These are phyloP conservation scores for Phytopythium sindhum DNA, from an alignment of 352 stramenopile genomes.

Conservation along the genomic window DNA sequence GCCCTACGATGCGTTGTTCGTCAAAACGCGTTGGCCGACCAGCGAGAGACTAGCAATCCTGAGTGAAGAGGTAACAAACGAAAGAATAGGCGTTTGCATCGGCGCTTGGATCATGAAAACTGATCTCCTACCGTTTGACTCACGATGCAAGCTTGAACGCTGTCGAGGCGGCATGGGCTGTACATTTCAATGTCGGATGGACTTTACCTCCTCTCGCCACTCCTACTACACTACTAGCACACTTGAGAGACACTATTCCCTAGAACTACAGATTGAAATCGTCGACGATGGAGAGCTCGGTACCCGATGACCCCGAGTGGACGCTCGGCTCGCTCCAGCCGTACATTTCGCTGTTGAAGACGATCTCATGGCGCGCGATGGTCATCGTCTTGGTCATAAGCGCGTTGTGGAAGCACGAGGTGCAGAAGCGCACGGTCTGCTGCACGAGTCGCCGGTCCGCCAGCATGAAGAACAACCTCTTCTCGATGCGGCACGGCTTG, in stretches of 20 bases:
- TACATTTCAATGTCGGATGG: background rate
- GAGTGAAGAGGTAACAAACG: too few species aligned
- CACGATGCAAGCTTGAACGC: too few species aligned
- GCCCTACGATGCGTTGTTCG: too few species aligned
- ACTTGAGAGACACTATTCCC: constrained; percentile 6
- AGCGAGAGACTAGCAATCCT: too few species aligned
- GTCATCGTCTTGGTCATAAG: constrained; percentile 13
- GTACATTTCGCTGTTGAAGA: constrained; percentile 21
- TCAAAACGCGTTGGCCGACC: too few species aligned
- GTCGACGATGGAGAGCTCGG: constrained; percentile 23
- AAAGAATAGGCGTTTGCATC: too few species aligned
- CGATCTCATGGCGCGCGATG: constrained; percentile 16
- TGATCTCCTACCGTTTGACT: too few species aligned
- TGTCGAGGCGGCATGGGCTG: background rate
- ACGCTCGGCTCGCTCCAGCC: constrained; percentile 20
- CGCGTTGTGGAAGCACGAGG: constrained; percentile 15
- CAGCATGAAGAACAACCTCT: constrained; percentile 23
- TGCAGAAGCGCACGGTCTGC: constrained; percentile 19
- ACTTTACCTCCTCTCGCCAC: background rate
- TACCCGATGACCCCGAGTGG: constrained; percentile 15
- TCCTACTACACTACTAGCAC: background rate
- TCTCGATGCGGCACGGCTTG: constrained; percentile 17
- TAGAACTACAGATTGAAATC: constrained; percentile 16
- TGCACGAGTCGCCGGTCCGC: constrained; percentile 20
- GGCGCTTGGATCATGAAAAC: too few species aligned